phyloP scores from a whole-genome alignment of 495 filamentous ascomycete genomes.

The Trichoderma asperelloides region DNA sequence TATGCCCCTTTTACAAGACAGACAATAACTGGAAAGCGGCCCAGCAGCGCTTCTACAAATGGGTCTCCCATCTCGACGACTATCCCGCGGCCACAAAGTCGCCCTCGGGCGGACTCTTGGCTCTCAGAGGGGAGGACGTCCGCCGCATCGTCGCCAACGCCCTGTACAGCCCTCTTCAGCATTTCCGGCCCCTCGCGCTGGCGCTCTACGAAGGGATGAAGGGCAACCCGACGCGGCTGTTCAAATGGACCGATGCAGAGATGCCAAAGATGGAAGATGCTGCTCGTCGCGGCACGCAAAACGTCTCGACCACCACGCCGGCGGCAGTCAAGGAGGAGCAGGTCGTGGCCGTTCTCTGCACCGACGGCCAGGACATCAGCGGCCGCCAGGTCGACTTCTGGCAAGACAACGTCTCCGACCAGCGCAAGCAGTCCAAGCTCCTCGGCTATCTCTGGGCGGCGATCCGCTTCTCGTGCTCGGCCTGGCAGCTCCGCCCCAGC shows the following conservation, averaged over 20 bases:
- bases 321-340: not conserved
- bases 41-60: not conserved
- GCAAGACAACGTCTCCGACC: conserved; percentile 24
- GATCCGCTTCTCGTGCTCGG: conserved; percentile 41
- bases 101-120: conserved; percentile 28
- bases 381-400: conserved; percentile 27
- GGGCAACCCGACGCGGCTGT: conserved; percentile 12
- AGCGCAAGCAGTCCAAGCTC: conserved; percentile 34
- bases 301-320: conserved; percentile 7
- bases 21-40: not conserved
- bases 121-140: conserved; percentile 35
- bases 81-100: conserved; percentile 15
- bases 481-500: conserved; percentile 31
- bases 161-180: conserved; percentile 14
- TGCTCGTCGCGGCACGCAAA: not conserved
- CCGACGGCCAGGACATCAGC: conserved; percentile 40
- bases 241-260: not conserved
- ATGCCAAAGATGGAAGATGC: conserved; percentile 5
- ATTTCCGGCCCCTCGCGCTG: conserved; percentile 19
- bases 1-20: conserved; percentile 18
- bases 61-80: not conserved
- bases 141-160: conserved; percentile 20
- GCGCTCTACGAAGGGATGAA: conserved; percentile 28
- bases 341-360: conserved; percentile 43
- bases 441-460: conserved; percentile 50